Percentiles rank a stretch among this genome's conserved stretches.
These are phyloP conservation scores for Globisporangium orthogonon DNA, from an alignment of 352 stramenopile species.

Conservation along the genomic window DNA sequence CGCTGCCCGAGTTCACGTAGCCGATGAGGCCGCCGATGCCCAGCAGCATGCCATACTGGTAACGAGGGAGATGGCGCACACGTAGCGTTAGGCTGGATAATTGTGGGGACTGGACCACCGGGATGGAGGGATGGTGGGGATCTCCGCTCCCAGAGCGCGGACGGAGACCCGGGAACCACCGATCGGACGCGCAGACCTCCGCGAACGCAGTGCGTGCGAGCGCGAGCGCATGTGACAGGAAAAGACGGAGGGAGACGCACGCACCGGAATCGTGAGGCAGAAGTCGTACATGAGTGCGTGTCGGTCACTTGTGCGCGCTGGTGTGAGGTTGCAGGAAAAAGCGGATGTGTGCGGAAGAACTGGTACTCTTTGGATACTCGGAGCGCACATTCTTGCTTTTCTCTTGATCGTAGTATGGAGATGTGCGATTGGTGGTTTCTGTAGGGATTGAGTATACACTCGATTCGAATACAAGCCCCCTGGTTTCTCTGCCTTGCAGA, in stretches of 20 bases:
- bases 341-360: too few relatives aligned
- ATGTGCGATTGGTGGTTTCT: not conserved
- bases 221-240: not conserved
- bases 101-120: conserved; percentile 1
- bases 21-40: conserved; percentile 63
- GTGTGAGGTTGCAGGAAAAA: not conserved
- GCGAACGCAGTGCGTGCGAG: not conserved
- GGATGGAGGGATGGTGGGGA: not conserved
- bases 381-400: not conserved
- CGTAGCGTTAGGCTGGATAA: not conserved
- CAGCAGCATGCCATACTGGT: conserved; percentile 68
- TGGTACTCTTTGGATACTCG: not conserved
- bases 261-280: conserved; percentile 80
- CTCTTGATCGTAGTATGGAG: not conserved
- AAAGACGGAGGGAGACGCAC: conserved; percentile 23
- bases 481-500: not conserved
- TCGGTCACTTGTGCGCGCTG: not conserved
- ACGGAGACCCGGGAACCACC: not conserved
- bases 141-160: not conserved
- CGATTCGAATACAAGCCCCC: conserved; percentile 2
- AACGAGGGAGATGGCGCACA: not conserved
- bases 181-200: not conserved
- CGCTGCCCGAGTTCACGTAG: conserved; percentile 72
- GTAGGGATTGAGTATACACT: not conserved
- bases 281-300: conserved; percentile 74